Conservation (phyloP, 1,139 yeast genomes). For the Arxiozyma bovina region DNA sequence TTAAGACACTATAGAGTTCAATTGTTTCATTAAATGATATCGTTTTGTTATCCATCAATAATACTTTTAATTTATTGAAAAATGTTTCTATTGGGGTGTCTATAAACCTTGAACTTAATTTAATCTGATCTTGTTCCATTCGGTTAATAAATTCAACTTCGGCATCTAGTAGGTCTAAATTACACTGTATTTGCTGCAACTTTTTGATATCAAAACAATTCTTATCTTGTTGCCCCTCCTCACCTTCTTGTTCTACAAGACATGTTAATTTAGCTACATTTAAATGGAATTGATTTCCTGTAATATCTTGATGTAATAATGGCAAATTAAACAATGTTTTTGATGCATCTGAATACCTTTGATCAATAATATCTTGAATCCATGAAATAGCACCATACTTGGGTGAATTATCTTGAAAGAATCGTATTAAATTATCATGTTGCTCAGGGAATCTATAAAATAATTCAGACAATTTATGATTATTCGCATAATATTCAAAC, state of each 20-base stretch:
- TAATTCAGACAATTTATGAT: conserved; percentile 46
- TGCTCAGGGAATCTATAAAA: conserved; percentile 51
- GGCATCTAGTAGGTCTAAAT: conserved; percentile 40
- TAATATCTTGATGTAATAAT: conserved; percentile 35
- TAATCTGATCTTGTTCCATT: conserved; percentile 26
- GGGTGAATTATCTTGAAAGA: conserved; percentile 40
- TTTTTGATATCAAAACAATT: conserved; percentile 6
- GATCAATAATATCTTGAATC: conserved; percentile 56
- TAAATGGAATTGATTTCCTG: conserved; percentile 48
- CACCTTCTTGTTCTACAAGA: conserved; percentile 25
- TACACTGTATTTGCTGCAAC: conserved; percentile 39
- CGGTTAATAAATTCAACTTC: conserved; percentile 38
- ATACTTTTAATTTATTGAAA: conserved; percentile 12
- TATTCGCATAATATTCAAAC: conserved; percentile 50
- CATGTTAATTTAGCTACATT: conserved; percentile 61
- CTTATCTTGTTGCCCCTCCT: neutral
- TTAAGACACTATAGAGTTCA: conserved; percentile 44
- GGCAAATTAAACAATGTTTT: conserved; percentile 39
- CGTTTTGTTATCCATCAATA: conserved; percentile 29
- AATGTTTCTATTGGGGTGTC: conserved; percentile 12
- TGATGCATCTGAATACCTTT: conserved; percentile 45
- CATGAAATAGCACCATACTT: conserved; percentile 56
- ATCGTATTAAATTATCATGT: conserved; percentile 42
- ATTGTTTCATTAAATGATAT: conserved; percentile 43
- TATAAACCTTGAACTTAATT: conserved; percentile 12